Conservation (phyloP, 2,329 filamentous ascomycete genomes). For the Neocucurbitaria cava region DNA sequence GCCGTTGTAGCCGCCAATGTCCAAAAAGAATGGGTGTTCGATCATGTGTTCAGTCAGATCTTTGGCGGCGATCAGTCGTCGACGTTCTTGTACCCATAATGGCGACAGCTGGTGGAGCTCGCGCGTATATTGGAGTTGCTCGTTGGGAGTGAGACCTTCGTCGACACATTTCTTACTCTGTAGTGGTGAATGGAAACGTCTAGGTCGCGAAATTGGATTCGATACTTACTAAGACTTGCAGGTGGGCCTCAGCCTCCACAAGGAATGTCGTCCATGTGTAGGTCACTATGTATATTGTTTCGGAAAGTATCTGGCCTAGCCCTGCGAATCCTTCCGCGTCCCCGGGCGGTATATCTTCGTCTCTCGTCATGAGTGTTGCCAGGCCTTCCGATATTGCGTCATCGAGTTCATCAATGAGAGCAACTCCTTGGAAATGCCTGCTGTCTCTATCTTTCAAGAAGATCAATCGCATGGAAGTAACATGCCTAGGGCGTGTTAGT, state of each 20-base stretch:
- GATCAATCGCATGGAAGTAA: slow-evolving; percentile 5
- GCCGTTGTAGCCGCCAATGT: not conserved
- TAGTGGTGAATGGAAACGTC: not conserved
- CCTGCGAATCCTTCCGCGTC: slow-evolving; percentile 5
- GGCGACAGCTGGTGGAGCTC: slow-evolving; percentile 14
- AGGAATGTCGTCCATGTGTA: slow-evolving; percentile 9
- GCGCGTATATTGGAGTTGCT: slow-evolving; percentile 14
- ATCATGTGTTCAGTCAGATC: slow-evolving; percentile 12
- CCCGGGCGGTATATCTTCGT: not conserved
- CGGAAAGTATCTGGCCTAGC: slow-evolving; percentile 7
- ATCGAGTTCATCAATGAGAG: slow-evolving; percentile 9
- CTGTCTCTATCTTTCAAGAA: not conserved
- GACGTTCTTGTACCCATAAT: slow-evolving; percentile 14
- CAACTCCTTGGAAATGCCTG: not conserved
- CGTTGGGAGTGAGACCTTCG: slow-evolving; percentile 1
- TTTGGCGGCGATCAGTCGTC: slow-evolving; percentile 10
- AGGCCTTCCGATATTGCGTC: slow-evolving; percentile 3
- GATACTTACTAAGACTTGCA: slow-evolving; percentile 6
- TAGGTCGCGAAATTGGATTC: not conserved
- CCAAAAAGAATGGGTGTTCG: slow-evolving; percentile 6
- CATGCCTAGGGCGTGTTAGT: not conserved
- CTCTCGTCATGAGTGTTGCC: slow-evolving; percentile 5
- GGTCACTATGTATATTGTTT: slow-evolving; percentile 6
- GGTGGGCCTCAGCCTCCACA: slow-evolving; percentile 7
- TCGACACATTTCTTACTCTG: slow-evolving; percentile 17